Evolutionary conservation across 768 basidiomycete species (phyloP).

Genomic region (Lactifluus echinatus): DNA sequence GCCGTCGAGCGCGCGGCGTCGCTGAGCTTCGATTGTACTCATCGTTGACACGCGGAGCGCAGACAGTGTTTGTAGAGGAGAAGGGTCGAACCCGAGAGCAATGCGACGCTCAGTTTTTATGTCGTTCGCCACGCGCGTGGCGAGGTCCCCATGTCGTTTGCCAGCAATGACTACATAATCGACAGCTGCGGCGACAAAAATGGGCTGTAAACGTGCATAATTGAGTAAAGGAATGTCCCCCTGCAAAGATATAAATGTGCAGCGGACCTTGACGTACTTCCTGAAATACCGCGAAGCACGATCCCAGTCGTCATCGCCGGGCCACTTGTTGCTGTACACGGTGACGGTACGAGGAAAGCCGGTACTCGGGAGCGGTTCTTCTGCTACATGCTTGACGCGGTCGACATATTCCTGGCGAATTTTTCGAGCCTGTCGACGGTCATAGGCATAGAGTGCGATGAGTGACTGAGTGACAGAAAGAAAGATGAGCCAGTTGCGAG

Average conservation of each 20-base stretch:
- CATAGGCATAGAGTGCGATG: constrained; percentile 73
- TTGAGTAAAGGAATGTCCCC: constrained; percentile 5
- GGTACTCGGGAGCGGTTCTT: constrained; percentile 53
- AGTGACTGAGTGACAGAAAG: constrained; percentile 64
- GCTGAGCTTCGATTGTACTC: constrained; percentile 42
- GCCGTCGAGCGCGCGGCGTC: constrained; percentile 60
- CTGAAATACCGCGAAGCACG: constrained; percentile 82
- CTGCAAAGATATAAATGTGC: constrained; percentile 1
- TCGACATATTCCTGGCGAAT: constrained; percentile 75
- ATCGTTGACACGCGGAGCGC: constrained; percentile 44
- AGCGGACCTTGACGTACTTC: constrained; percentile 89
- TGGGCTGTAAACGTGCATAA: constrained; percentile 48
- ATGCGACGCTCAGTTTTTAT: constrained; percentile 63
- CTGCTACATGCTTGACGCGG: constrained; percentile 69
- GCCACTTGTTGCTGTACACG: constrained; percentile 87
- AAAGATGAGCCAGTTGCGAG: constrained; percentile 93
- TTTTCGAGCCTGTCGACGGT: constrained; percentile 69
- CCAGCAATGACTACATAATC: constrained; percentile 84
- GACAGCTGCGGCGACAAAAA: constrained; percentile 87
- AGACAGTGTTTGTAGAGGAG: constrained; percentile 28
- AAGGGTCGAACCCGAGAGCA: constrained; percentile 56
- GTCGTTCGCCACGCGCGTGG: constrained; percentile 64
- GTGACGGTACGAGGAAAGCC: constrained; percentile 70
- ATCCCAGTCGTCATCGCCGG: constrained; percentile 89
- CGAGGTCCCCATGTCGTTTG: constrained; percentile 78